phyloP scores from a whole-genome alignment of 2,329 filamentous ascomycete genomes.

The Trichoderma atrobrunneum region DNA sequence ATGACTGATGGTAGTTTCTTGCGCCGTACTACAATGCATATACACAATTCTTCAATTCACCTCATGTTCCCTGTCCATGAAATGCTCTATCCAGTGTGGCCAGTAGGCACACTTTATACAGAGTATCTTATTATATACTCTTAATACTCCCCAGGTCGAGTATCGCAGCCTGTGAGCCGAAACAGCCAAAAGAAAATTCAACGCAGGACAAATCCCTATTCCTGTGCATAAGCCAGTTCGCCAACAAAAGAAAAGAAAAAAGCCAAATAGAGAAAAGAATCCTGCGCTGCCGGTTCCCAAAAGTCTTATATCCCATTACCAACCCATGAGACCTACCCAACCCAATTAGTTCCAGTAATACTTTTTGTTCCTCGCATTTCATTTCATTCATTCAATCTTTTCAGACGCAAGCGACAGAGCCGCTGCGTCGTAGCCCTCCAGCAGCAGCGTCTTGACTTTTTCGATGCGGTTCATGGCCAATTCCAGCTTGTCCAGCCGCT shows the following conservation, averaged over 20 bases:
- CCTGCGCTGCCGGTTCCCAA: neutral
- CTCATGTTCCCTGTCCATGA: neutral
- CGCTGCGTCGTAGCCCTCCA: constrained; percentile 26
- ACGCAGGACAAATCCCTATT: neutral
- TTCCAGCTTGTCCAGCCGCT: constrained; percentile 68
- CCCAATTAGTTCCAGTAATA: neutral
- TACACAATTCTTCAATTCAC: neutral
- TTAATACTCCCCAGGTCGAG: neutral
- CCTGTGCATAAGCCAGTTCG: neutral
- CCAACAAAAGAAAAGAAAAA: neutral
- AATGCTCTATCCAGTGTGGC: neutral
- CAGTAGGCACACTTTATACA: neutral
- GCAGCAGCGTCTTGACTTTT: constrained; percentile 62
- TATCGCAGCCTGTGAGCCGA: neutral
- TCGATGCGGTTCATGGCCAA: constrained; percentile 69
- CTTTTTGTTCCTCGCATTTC: neutral
- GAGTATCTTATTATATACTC: neutral
- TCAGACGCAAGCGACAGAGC: constrained; percentile 1
- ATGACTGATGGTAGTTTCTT: neutral
- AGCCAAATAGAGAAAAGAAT: neutral
- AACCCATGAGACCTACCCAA: neutral
- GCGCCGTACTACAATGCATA: neutral
- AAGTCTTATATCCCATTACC: neutral
- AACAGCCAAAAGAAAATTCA: neutral
- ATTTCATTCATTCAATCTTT: neutral